These are phyloP conservation scores for Rhizopus sp. DNA, from an alignment of 371 early-diverging fungal genomes.

Conservation along the genomic window DNA sequence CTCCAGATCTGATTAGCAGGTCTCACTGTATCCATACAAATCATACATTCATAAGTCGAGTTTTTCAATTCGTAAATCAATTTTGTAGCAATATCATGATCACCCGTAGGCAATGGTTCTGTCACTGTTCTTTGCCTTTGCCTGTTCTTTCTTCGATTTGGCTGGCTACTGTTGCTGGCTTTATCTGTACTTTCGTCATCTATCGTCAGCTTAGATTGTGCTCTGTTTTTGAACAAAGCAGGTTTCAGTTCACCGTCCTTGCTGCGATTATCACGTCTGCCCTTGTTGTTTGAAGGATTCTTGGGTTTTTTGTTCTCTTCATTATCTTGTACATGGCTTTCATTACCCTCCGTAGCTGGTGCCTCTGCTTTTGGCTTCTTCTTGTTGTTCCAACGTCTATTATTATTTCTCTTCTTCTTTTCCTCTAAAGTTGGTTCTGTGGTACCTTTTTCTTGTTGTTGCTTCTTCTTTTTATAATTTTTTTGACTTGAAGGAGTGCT, in stretches of 20 bases:
- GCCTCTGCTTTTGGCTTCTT: constrained; percentile 17
- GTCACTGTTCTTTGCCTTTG: constrained; percentile 5
- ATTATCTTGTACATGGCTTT: background rate
- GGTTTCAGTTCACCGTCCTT: constrained; percentile 1
- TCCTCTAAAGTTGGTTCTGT: background rate
- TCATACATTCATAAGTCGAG: constrained; percentile 90
- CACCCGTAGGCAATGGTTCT: constrained; percentile 21
- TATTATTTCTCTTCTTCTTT: constrained; percentile 11
- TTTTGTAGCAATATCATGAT: constrained; percentile 61
- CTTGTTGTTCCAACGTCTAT: constrained; percentile 11
- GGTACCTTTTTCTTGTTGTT: background rate
- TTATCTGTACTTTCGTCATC: constrained; percentile 11
- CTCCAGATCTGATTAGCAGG: constrained; percentile 76
- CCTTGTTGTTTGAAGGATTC: background rate
- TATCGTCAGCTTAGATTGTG: constrained; percentile 41
- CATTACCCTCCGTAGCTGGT: background rate
- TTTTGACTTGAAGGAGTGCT: background rate
- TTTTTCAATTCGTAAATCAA: constrained; percentile 65
- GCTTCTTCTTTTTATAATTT: background rate
- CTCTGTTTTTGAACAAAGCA: constrained; percentile 32
- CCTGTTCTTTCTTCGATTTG: constrained; percentile 8
- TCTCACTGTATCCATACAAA: constrained; percentile 86
- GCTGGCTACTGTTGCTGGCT: background rate
- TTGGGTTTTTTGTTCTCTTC: constrained; percentile 3
- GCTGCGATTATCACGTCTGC: constrained; percentile 1